Conservation (phyloP, 768 basidiomycete species). For the Lentinula aciculospora region DNA sequence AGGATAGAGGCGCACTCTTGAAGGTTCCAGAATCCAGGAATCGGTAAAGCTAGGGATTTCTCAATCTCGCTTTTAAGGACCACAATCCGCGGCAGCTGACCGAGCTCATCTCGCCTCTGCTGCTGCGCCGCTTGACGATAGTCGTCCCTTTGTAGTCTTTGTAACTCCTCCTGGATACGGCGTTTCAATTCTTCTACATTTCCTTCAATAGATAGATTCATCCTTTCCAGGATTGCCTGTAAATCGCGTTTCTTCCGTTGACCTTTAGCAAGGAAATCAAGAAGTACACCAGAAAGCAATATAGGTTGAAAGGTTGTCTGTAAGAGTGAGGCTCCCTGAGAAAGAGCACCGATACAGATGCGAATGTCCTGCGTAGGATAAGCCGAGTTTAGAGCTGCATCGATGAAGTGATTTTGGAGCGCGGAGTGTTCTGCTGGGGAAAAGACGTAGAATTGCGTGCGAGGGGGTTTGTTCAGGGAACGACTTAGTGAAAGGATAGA, state of each 20-base stretch:
- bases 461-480: conserved; percentile 14
- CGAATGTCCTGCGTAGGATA: conserved; percentile 27
- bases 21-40: conserved; percentile 45
- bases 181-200: conserved; percentile 29
- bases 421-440: conserved; percentile 31
- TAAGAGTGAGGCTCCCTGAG: conserved; percentile 42
- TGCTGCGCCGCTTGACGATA: conserved; percentile 13
- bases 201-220: conserved; percentile 32
- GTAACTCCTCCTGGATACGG: conserved; percentile 30
- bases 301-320: conserved; percentile 44
- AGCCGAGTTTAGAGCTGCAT: conserved; percentile 31
- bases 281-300: conserved; percentile 37
- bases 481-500: conserved; percentile 20
- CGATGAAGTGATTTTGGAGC: conserved; percentile 36
- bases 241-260: conserved; percentile 29
- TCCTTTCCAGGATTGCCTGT: conserved; percentile 31
- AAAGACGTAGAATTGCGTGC: conserved; percentile 46
- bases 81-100: conserved; percentile 39
- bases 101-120: conserved; percentile 29
- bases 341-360: conserved; percentile 43
- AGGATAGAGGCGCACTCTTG: conserved; percentile 31
- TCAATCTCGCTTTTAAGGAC: conserved; percentile 40
- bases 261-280: conserved; percentile 34
- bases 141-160: conserved; percentile 25
- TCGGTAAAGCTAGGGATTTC: conserved; percentile 37